Evolutionary conservation across 2,329 filamentous ascomycete genomes (phyloP).

Genomic region (Nothopassalora personata): DNA sequence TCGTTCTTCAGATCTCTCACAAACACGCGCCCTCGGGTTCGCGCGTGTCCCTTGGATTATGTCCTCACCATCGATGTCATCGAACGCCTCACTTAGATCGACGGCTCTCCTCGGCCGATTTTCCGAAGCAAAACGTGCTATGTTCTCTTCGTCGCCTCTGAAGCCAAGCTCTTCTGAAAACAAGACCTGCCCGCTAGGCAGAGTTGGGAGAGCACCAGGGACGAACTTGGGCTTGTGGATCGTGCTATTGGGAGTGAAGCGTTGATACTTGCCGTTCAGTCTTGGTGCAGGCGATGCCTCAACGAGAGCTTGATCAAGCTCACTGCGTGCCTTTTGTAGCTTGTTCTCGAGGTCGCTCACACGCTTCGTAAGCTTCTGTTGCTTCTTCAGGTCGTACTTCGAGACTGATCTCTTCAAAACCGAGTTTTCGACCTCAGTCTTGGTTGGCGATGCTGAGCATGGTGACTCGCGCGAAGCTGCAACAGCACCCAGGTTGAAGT

Average conservation of each 20-base stretch:
- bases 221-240: slow-evolving; percentile 31
- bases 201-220: slow-evolving; percentile 33
- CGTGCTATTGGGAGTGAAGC: slow-evolving; percentile 31
- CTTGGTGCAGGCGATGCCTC: slow-evolving; percentile 38
- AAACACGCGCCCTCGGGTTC: slow-evolving; percentile 18
- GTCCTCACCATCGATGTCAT: slow-evolving; percentile 18
- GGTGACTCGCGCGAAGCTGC: slow-evolving; percentile 33
- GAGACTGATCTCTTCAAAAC: slow-evolving; percentile 46
- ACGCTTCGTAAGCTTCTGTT: slow-evolving; percentile 54
- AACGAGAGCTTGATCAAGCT: slow-evolving; percentile 48
- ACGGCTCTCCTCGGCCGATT: slow-evolving; percentile 9
- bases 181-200: slow-evolving; percentile 37
- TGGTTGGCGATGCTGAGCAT: slow-evolving; percentile 32
- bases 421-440: slow-evolving; percentile 22
- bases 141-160: slow-evolving; percentile 7
- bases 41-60: slow-evolving; percentile 18
- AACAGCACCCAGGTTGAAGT: slow-evolving; percentile 25
- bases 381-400: slow-evolving; percentile 51
- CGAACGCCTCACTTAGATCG: slow-evolving; percentile 20
- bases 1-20: slow-evolving; percentile 22
- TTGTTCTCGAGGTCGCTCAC: slow-evolving; percentile 58
- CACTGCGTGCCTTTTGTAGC: slow-evolving; percentile 50
- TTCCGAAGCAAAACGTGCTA: slow-evolving; percentile 1
- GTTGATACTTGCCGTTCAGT: slow-evolving; percentile 33
- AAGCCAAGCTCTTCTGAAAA: slow-evolving; percentile 24